Percentiles rank a stretch among this genome's conserved stretches.
These are phyloP conservation scores for Trametes pubescens DNA, from an alignment of 1,284 basidiomycete genomes.

Conservation along the genomic window DNA sequence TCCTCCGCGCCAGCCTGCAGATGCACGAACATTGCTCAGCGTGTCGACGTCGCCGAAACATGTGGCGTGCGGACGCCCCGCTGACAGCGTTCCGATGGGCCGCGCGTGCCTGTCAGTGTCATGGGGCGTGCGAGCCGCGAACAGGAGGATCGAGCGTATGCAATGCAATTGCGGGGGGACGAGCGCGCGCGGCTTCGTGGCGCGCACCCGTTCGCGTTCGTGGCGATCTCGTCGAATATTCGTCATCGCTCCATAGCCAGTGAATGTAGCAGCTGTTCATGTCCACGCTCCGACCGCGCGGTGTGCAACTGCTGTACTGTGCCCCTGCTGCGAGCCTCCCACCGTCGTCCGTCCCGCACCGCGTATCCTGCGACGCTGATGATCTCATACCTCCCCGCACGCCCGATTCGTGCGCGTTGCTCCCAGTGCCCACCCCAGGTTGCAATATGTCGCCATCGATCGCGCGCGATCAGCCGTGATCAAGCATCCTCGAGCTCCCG, in stretches of 20 bases:
- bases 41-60: background rate
- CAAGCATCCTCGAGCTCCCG: background rate
- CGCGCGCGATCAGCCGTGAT: background rate
- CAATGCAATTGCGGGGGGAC: background rate
- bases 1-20: too few relatives aligned
- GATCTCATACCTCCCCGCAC: conserved; percentile 8
- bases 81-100: conserved; percentile 16
- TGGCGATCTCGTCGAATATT: conserved; percentile 4
- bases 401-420: background rate
- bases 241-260: too few relatives aligned
- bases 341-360: background rate
- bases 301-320: background rate
- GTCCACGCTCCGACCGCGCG: background rate
- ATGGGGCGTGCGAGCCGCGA: background rate
- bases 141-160: too few relatives aligned
- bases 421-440: background rate
- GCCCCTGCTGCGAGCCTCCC: too few relatives aligned
- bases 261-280: too few relatives aligned
- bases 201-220: background rate
- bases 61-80: background rate
- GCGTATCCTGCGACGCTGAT: background rate
- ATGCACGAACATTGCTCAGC: too few relatives aligned
- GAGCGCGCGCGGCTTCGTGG: conserved; percentile 3
- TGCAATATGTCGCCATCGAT: background rate
- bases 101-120: conserved; percentile 5